These are phyloP conservation scores for Ammopiptanthus mongolicus DNA, from an alignment of 306 rosid species.

Conservation along the genomic window DNA sequence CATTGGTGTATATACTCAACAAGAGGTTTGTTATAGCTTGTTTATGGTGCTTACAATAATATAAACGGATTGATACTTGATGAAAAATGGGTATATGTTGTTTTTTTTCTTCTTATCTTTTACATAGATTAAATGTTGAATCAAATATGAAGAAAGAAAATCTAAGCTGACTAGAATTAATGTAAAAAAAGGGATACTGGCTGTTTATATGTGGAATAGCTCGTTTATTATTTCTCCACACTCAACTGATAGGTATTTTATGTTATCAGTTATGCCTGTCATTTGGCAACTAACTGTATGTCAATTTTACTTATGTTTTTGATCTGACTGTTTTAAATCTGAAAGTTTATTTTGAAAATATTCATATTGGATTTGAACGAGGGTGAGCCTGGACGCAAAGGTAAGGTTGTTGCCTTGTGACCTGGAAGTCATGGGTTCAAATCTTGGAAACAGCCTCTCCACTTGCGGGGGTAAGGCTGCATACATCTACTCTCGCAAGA, in stretches of 20 bases:
- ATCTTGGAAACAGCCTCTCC: too few relatives aligned
- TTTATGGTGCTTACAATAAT: constrained; percentile 5
- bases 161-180: neutral
- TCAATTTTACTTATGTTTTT: neutral
- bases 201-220: neutral
- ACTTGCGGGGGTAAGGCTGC: too few relatives aligned
- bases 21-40: constrained; percentile 63
- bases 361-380: neutral
- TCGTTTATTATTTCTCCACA: neutral
- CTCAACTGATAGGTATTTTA: neutral
- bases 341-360: neutral
- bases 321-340: neutral
- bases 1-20: constrained; percentile 80
- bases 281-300: neutral
- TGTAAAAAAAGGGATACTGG: neutral
- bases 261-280: neutral
- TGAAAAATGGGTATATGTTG: neutral
- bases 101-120: neutral
- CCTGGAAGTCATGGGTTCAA: too few relatives aligned
- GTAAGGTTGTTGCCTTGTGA: too few relatives aligned
- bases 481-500: too few relatives aligned
- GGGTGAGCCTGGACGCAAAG: too few relatives aligned
- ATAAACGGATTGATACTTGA: constrained; percentile 6
- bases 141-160: neutral
- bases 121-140: neutral